Evolutionary conservation across 306 rosid species (phyloP).

Genomic region (Gillenia trifoliata): DNA sequence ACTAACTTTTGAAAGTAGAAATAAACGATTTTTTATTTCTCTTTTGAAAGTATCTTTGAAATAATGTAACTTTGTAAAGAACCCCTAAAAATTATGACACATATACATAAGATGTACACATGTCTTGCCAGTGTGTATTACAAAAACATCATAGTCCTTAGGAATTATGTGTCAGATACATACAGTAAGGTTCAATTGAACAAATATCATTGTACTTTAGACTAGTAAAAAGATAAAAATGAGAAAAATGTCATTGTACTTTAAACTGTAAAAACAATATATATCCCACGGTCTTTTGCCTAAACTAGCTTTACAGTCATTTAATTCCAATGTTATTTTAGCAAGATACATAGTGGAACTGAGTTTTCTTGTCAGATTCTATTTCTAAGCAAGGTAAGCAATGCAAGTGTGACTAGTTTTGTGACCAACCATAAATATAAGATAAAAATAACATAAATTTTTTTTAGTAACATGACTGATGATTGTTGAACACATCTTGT

Average conservation of each 20-base stretch:
- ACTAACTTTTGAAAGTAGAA: neutral
- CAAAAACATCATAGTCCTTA: too few relatives aligned
- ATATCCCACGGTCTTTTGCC: neutral
- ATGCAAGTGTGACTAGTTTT: neutral
- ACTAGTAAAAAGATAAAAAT: neutral
- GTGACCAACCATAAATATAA: neutral
- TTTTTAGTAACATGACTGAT: slow-evolving; percentile 1
- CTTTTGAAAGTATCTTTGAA: neutral
- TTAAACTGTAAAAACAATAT: neutral
- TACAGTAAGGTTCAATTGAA: too few relatives aligned
- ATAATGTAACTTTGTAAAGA: neutral
- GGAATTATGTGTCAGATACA: too few relatives aligned
- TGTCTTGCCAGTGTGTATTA: too few relatives aligned
- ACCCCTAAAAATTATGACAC: neutral
- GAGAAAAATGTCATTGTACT: neutral
- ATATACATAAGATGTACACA: neutral
- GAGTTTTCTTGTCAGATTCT: neutral
- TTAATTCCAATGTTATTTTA: neutral
- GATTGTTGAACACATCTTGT: slow-evolving; percentile 5
- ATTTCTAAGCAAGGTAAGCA: neutral
- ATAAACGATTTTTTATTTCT: neutral
- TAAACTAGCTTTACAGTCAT: neutral
- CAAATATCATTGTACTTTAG: too few relatives aligned
- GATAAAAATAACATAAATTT: neutral
- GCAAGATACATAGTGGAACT: neutral